phyloP scores from a whole-genome alignment of 495 filamentous ascomycete genomes.

The Hypoxylon crocopeplum region DNA sequence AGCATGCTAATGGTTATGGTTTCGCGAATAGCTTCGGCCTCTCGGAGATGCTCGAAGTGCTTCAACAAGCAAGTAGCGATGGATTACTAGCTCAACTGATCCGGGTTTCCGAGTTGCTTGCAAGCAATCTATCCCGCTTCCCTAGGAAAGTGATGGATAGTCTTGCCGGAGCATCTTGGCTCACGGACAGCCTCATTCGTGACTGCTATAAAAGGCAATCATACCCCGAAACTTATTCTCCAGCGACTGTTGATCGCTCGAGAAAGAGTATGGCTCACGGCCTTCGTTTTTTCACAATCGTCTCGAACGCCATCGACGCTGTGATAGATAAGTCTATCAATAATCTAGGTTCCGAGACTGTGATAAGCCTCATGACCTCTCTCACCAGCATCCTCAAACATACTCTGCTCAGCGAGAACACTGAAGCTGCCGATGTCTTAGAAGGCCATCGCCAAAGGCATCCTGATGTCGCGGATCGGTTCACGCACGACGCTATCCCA shows the following conservation, averaged over 20 bases:
- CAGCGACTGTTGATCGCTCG: slow-evolving; percentile 21
- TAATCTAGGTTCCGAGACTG: slow-evolving; percentile 51
- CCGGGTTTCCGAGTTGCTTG: slow-evolving; percentile 43
- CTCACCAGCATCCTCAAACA: slow-evolving; percentile 50
- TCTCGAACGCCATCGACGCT: slow-evolving; percentile 48
- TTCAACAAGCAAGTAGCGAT: slow-evolving; percentile 35
- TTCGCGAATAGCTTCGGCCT: slow-evolving; percentile 9
- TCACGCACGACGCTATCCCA: slow-evolving; percentile 56
- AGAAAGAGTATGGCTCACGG: slow-evolving; percentile 41
- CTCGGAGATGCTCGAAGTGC: slow-evolving; percentile 25
- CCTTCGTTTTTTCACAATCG: slow-evolving; percentile 47
- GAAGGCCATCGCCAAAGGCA: slow-evolving; percentile 40
- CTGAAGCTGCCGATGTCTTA: slow-evolving; percentile 42
- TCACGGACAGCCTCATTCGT: slow-evolving; percentile 41
- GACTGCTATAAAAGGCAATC: slow-evolving; percentile 35
- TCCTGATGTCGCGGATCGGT: slow-evolving; percentile 37
- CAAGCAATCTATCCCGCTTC: slow-evolving; percentile 42
- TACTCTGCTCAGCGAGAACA: slow-evolving; percentile 48
- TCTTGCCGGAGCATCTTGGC: slow-evolving; percentile 45
- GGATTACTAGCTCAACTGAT: slow-evolving; percentile 21
- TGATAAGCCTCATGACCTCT: slow-evolving; percentile 44
- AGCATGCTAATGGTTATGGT: slow-evolving; percentile 13
- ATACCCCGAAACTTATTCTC: slow-evolving; percentile 10
- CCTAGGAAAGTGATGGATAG: slow-evolving; percentile 52
- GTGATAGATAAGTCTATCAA: slow-evolving; percentile 59